Base-by-base conservation (phyloP, 768 basidiomycete species). In the Omphalotus guepiniiformis region DNA sequence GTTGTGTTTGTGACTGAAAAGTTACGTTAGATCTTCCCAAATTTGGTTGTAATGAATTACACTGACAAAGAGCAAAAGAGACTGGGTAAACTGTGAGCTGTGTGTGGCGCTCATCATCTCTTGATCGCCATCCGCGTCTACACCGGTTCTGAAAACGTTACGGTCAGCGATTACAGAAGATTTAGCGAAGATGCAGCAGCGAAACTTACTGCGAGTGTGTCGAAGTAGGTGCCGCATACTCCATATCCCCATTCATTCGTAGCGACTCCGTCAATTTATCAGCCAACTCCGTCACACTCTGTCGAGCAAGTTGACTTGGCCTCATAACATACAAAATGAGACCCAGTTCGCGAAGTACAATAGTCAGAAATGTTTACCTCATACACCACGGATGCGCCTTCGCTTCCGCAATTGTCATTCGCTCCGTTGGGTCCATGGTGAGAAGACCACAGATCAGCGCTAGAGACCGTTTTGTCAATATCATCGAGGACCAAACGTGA, bases 41-140 rank as follows among this genome's bases (percentile, higher is more conserved):
- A n/a, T n/a, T n/a, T n/a, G n/a, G n/a, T n/a, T n/a, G n/a, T n/a
- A 23, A 26, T 6, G 39, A 18, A 36, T 29, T 49, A 29, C n/a
- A 74, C 86, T 48, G 55, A 92, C 90, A 70, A 92, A 93, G 42
- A 93, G 75, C 70, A 88, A 76, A 15, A 93, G 72, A 0, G 81
- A 72, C 55, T 88, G 86, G 0, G 88, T 88, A 63, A 93, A 93
- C 55, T 89, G 87, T 0, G 86, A 81, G 34, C 70, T 68, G 41
- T 72, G 71, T 9, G 35, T 69, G 3, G 72, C 75, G 3, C 82
- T 72, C 21, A 73, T 62, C 82, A 87, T 85, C 51, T 76, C 66
- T 35, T 73, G 63, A 55, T 85, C 83, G 12, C 70, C 80, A 46
- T 89, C 84, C 5, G 61, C 66, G 49, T 81, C 79, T 29, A 67